Percentiles rank a stretch among this genome's conserved stretches.
Evolutionary conservation across 192 early-diverging fungal genomes (phyloP).

Genomic region (Entomortierella beljakovae): DNA sequence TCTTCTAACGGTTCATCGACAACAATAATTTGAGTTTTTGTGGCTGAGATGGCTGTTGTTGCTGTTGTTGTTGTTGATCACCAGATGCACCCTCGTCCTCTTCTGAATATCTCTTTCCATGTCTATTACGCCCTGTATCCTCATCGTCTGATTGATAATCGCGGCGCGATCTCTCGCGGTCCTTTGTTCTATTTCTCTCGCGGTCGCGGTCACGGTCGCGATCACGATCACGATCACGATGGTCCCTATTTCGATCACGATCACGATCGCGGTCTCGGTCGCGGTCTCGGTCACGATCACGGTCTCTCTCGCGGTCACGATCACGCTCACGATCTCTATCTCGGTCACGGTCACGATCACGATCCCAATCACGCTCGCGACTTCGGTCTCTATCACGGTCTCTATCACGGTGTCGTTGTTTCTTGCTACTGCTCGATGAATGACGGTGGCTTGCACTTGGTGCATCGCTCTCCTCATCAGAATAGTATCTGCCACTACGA

Average conservation of each 20-base stretch:
- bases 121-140: background rate
- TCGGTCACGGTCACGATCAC: conserved; percentile 18
- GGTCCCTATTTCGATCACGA: conserved; percentile 11
- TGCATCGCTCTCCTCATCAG: conserved; percentile 15
- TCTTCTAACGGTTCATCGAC: background rate
- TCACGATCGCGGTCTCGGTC: conserved; percentile 16
- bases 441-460: conserved; percentile 3
- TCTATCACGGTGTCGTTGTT: conserved; percentile 1
- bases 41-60: background rate
- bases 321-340: conserved; percentile 20
- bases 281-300: conserved; percentile 24
- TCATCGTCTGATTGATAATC: conserved; percentile 10
- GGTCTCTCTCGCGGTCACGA: conserved; percentile 18
- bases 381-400: conserved; percentile 17
- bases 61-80: background rate
- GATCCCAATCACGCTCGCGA: background rate
- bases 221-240: conserved; percentile 12
- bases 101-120: conserved; percentile 11
- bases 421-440: conserved; percentile 13
- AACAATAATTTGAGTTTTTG: background rate
- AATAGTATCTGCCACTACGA: conserved; percentile 7
- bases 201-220: conserved; percentile 18
- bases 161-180: conserved; percentile 14
- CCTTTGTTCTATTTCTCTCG: too few relatives aligned
- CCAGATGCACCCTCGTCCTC: background rate